Evolutionary conservation across 129 eudicot genomes (phyloP), one percentile per base, ranked within the genome.

Genomic region (Dittrichia graveolens): DNA sequence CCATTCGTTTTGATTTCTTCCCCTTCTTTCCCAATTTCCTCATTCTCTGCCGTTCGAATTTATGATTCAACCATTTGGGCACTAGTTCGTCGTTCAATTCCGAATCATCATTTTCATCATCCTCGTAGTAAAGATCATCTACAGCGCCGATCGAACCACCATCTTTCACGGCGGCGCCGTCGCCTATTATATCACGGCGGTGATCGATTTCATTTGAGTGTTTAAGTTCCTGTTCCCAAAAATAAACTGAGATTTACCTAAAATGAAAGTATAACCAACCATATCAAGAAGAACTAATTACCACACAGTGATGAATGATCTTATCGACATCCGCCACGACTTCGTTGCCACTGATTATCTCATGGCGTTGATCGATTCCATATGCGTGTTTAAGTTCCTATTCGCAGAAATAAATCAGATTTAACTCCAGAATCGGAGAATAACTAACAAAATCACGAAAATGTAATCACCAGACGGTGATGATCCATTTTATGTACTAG

Each of bases 21-120:
- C 72, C 62, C 80, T 75, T 93, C 2, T 93, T 89, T 92, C 98
- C 98, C 84, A 85, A 71, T 77, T 89, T 92, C 86, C 80, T 87
- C 65, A 92, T 85, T 83, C 98, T 80, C 56, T 89, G 85, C 60
- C 82, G 75, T 57, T 78, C 90, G 31, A 85, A 83, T 59, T 78
- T 76, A 55, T 47, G 74, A 12, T 63, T 85, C 76, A 83, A 68
- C 71, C 73, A 73, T 80, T 79, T 78, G 18, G 96, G 95, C 59
- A 89, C 87, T 82, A 85, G 60, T 46, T 89, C 95, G 67, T 89
- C 90, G 19, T 92, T 96, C 66, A 84, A 50, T 46, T 77, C 95
- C 14, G 14, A 81, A 56, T 53, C 86, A 38, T 72, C 95, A 13
- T 72, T 71, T 4, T 79, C 82, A 0, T 60, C 80, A n/a, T 47